Base-by-base conservation (phyloP, 768 basidiomycete genomes). In the Grammothele lineata region DNA sequence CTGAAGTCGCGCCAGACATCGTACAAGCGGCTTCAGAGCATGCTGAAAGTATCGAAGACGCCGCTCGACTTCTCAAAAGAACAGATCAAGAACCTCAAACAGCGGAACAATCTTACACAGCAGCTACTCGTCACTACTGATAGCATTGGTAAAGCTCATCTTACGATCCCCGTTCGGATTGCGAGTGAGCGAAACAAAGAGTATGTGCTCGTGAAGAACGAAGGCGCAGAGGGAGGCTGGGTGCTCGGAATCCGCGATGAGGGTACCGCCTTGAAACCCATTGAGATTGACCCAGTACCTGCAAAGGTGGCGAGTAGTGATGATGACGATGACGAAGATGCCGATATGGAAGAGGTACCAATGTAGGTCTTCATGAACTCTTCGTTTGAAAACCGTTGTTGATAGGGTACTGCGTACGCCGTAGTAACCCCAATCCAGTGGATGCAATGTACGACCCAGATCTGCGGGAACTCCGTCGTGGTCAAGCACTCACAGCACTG, bases 1-100 rank as follows among this genome's bases (percentile, higher is more conserved):
- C 73, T 96, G 47, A 93, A 92, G 65, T 97, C 94, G 1, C 79
- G 96, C 3, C 94, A 97, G 66, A 94, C 91, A 11, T 95, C 92
- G 8, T 87, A 94, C 68, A 83, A 81, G 25, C 87, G 96, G 3
- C 69, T 98, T 37, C 87, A 96, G 59, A 84, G 85, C 46, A 99
- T 99, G 96, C 71, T 95, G 17, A 74, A 72, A 44, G 78, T 75
- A 36, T 77, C 92, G 0, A 72, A 71, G 2, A 95, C 93, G 0
- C 84, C 96, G 0, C 71, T 97, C 45, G 96, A 98, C 64, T 99
- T 99, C 63, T 97, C 93, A 1, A 92, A 87, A 58, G 87, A 95
- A 54, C 96, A 99, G 64, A 98, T 99, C 64, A 78, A 83, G 65
- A 87, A 91, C 57, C 74, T 99, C 9, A 77, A 83, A 53, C 86